phyloP scores from a whole-genome alignment of 768 basidiomycete genomes.

The Russula sp. region DNA sequence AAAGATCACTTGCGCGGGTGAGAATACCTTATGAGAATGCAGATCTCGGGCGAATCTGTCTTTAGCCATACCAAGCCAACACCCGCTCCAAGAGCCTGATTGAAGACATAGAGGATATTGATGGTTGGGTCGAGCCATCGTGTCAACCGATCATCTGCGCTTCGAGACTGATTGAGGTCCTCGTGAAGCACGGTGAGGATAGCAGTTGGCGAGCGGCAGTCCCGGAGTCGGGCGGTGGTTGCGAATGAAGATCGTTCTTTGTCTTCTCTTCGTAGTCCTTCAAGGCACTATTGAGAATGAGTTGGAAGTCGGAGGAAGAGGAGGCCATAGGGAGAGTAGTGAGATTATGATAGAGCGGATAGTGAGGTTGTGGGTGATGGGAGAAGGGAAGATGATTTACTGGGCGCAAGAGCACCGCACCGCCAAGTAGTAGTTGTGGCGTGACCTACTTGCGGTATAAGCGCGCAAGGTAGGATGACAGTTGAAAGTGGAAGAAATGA shows the following conservation, averaged over 20 bases:
- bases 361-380: background rate
- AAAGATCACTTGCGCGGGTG: background rate
- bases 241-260: background rate
- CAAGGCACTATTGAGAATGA: background rate
- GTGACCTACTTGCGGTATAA: too few relatives aligned
- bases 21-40: background rate
- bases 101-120: background rate
- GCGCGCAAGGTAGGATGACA: too few relatives aligned
- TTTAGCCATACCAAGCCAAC: background rate
- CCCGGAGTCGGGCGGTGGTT: background rate
- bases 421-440: too few relatives aligned
- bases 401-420: background rate
- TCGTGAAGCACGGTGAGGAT: background rate
- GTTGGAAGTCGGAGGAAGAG: background rate
- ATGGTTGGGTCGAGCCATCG: background rate
- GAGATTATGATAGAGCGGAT: background rate
- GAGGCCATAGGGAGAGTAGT: background rate
- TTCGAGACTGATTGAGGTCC: background rate
- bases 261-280: background rate
- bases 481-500: too few relatives aligned
- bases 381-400: background rate
- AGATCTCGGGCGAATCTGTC: too few relatives aligned
- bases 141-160: background rate
- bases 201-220: background rate
- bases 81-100: background rate